A percentile compares a stretch with the other conserved stretches of the same genome.
These are phyloP conservation scores for Macrophomina phaseolina DNA, from an alignment of 2,329 filamentous ascomycete genomes.

Conservation along the genomic window DNA sequence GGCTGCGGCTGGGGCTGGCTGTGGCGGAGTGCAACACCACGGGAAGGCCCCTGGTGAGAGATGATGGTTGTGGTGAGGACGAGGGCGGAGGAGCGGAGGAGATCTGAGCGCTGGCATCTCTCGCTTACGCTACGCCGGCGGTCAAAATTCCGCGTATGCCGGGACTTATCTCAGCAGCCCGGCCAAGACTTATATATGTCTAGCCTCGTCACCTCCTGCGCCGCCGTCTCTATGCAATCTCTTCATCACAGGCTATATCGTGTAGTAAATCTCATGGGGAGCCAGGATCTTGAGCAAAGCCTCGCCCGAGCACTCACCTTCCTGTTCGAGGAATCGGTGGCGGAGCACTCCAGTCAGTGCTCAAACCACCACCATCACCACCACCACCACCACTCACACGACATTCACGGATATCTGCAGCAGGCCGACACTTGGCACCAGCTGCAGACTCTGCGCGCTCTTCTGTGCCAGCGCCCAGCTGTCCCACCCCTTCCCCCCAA, in stretches of 20 bases:
- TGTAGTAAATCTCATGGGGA: neutral
- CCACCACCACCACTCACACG: neutral
- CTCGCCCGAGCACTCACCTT: conserved; percentile 7
- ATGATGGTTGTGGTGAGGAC: neutral
- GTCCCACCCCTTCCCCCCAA: conserved; percentile 30
- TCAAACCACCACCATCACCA: conserved; percentile 7
- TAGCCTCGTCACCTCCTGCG: no score
- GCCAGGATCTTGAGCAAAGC: neutral
- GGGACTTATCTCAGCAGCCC: neutral
- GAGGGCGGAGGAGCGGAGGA: neutral
- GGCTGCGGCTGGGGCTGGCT: neutral
- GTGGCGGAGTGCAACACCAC: neutral
- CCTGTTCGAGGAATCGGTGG: conserved; percentile 18
- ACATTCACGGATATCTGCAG: conserved; percentile 5
- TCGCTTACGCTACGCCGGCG: conserved; percentile 12
- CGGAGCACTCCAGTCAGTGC: neutral
- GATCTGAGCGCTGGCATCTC: neutral
- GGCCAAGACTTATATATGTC: neutral
- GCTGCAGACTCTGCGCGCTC: conserved; percentile 32
- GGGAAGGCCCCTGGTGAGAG: neutral
- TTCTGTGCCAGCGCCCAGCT: conserved; percentile 38
- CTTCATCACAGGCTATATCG: no score
- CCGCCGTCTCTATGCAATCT: no score
- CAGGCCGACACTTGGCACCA: conserved; percentile 25
- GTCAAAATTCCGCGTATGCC: conserved; percentile 2